Conservation (phyloP, 2,329 filamentous ascomycete species). For the Talaromyces sp. region DNA sequence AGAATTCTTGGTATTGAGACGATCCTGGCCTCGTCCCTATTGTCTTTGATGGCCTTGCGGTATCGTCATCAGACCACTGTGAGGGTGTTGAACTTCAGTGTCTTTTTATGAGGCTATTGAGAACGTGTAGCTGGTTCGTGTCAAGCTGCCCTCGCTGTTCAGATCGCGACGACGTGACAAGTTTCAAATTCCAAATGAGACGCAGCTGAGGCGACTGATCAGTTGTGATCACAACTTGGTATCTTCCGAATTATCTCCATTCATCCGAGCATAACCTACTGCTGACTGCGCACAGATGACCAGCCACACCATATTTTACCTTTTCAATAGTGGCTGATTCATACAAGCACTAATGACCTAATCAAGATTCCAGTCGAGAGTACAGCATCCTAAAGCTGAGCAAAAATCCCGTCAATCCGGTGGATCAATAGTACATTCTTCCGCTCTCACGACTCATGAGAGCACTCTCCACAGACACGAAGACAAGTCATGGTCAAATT, state of each 20-base stretch:
- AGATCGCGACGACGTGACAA: background rate
- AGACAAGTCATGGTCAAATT: background rate
- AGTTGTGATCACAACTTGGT: background rate
- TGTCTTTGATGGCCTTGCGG: constrained; percentile 4
- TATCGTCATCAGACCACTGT: background rate
- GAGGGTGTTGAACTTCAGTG: background rate
- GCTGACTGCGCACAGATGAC: background rate
- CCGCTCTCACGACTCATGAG: background rate
- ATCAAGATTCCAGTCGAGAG: background rate
- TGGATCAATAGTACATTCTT: constrained; percentile 5
- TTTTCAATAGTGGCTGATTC: constrained; percentile 1
- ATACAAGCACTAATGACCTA: background rate
- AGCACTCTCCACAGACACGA: background rate
- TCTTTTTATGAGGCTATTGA: background rate
- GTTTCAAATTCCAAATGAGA: background rate
- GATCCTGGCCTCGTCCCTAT: constrained; percentile 8
- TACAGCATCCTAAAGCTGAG: background rate
- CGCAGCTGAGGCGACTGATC: background rate
- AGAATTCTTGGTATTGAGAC: constrained; percentile 12
- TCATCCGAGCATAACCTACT: background rate
- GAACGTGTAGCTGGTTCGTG: constrained; percentile 9
- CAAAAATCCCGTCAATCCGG: background rate
- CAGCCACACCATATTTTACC: background rate
- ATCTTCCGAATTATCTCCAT: background rate
- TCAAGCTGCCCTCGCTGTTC: background rate